These are phyloP conservation scores for Purshia tridentata DNA, from an alignment of 306 rosid species.

Conservation along the genomic window DNA sequence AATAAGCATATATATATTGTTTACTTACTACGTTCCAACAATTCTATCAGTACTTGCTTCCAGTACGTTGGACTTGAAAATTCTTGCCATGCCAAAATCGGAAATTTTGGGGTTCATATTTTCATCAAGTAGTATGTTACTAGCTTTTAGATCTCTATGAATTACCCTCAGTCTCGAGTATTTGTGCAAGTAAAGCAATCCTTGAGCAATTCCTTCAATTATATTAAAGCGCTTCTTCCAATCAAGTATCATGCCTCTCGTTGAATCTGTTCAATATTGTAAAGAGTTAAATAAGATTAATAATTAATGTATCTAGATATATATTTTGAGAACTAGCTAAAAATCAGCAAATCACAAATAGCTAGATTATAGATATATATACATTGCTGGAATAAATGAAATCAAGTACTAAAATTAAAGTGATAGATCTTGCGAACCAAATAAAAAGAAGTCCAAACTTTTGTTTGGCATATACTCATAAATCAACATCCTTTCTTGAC, in stretches of 20 bases:
- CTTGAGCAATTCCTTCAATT: conserved; percentile 14
- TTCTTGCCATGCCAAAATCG: conserved; percentile 6
- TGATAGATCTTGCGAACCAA: neutral
- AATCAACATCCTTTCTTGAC: conserved; percentile 1
- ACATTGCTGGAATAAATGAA: neutral
- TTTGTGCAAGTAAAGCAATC: conserved; percentile 12
- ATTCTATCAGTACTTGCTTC: neutral
- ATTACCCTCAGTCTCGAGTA: conserved; percentile 3
- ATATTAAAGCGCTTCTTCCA: neutral
- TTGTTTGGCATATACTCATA: conserved; percentile 1
- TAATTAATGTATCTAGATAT: too few relatives aligned
- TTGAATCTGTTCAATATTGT: neutral
- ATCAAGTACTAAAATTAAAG: neutral
- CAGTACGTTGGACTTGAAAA: conserved; percentile 10
- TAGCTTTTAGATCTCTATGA: conserved; percentile 16
- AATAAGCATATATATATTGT: neutral
- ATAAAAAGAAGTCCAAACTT: conserved; percentile 13
- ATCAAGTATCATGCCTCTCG: neutral
- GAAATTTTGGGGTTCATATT: conserved; percentile 14
- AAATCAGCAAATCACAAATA: neutral
- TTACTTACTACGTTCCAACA: conserved; percentile 33
- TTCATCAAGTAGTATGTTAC: conserved; percentile 12
- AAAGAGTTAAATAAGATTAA: too few relatives aligned
- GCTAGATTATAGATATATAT: too few relatives aligned
- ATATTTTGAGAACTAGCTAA: neutral